These are phyloP conservation scores for Neoboletus subvelutipes DNA, from an alignment of 768 basidiomycete species.

Conservation along the genomic window DNA sequence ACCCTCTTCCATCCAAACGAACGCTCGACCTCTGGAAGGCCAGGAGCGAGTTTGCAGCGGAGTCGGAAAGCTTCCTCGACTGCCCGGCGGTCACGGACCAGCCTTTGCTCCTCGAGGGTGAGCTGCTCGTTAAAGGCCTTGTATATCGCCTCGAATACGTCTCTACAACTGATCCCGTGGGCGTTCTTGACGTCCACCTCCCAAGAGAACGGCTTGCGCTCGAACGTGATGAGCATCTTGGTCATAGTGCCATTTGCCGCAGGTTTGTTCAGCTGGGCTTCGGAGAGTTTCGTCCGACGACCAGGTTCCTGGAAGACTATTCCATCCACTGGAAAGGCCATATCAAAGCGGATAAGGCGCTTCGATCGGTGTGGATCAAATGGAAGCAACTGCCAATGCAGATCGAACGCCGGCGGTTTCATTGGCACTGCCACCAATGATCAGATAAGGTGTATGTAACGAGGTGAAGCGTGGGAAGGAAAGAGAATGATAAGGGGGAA, in stretches of 20 bases:
- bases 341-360: constrained; percentile 49
- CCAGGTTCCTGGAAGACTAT: constrained; percentile 25
- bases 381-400: constrained; percentile 52
- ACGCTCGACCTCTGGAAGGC: constrained; percentile 41
- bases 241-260: constrained; percentile 44
- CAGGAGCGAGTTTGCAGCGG: constrained; percentile 44
- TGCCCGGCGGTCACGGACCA: constrained; percentile 26
- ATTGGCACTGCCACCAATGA: constrained; percentile 32
- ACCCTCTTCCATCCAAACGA: constrained; percentile 53
- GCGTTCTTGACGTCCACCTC: constrained; percentile 43
- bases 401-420: constrained; percentile 41
- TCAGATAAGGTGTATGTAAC: constrained; percentile 29
- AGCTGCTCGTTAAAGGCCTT: constrained; percentile 46
- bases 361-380: constrained; percentile 33
- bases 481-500: neutral
- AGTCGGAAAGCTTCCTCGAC: constrained; percentile 46
- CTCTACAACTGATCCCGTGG: constrained; percentile 50
- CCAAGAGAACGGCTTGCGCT: constrained; percentile 36
- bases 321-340: constrained; percentile 43
- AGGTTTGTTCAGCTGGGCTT: constrained; percentile 41
- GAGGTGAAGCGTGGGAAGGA: neutral
- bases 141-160: constrained; percentile 60
- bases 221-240: constrained; percentile 51
- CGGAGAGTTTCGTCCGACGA: constrained; percentile 31
- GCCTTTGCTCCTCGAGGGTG: constrained; percentile 44